phyloP scores from a whole-genome alignment of 2,329 filamentous ascomycete species.

The Neofusicoccum ribis region DNA sequence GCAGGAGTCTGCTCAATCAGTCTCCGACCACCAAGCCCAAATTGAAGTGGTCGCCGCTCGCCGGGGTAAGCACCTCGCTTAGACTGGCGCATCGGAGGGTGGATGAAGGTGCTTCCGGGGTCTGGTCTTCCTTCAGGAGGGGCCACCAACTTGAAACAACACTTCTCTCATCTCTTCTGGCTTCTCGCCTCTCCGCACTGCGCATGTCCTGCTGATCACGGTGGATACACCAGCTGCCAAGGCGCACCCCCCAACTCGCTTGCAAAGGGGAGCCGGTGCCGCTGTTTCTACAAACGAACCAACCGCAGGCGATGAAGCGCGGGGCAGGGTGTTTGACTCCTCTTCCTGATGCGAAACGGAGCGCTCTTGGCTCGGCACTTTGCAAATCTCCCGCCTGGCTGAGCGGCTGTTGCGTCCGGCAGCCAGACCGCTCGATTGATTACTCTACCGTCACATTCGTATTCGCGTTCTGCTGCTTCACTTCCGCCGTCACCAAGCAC shows the following conservation, averaged over 20 bases:
- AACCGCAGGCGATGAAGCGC: background rate
- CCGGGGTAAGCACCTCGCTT: background rate
- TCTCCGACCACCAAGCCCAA: no score
- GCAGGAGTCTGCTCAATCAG: no score
- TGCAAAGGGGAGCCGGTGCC: background rate
- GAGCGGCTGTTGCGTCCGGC: background rate
- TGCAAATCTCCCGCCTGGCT: background rate
- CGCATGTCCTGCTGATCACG: background rate
- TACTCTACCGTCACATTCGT: no score
- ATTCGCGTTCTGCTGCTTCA: no score
- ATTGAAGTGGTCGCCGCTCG: background rate
- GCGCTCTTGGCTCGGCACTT: background rate
- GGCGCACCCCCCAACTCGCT: background rate
- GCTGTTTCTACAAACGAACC: background rate
- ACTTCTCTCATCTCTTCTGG: background rate
- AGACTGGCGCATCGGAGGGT: background rate
- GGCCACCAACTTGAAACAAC: background rate
- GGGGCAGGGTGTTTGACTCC: background rate
- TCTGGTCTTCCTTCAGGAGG: no score
- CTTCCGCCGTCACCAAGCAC: no score
- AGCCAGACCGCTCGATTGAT: no score
- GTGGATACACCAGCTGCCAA: no score
- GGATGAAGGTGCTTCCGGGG: background rate
- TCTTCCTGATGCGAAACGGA: background rate
- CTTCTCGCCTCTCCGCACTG: background rate